A percentile compares a stretch with the other conserved stretches of the same genome.
Evolutionary conservation across 306 rosid species (phyloP).

Genomic region (Quercus wislizeni): DNA sequence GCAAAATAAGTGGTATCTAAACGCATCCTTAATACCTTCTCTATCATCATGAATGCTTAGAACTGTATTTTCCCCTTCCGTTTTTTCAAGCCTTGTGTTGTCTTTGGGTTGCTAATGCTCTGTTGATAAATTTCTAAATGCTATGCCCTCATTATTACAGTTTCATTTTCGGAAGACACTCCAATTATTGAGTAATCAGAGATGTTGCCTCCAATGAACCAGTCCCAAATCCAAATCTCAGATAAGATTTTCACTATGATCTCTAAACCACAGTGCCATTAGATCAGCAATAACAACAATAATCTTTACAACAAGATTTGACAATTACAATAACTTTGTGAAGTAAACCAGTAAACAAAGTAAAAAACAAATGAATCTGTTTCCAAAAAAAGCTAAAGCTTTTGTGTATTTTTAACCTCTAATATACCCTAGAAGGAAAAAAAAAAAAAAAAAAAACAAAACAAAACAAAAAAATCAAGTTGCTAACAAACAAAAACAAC

Average conservation of each 20-base stretch:
- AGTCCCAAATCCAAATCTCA: not conserved
- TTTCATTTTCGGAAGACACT: not conserved
- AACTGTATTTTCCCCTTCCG: not conserved
- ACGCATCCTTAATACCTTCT: too few species aligned
- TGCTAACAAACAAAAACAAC: not conserved
- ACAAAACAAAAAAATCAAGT: not conserved
- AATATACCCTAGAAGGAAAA: not conserved
- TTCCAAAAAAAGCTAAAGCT: not conserved
- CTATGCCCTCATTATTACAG: not conserved
- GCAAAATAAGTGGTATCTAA: too few species aligned
- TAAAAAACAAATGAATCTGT: not conserved
- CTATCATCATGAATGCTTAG: too few species aligned
- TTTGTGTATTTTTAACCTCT: not conserved
- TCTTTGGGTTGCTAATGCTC: too few species aligned
- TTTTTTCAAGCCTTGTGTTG: not conserved
- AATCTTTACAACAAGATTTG: not conserved
- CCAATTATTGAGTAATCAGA: not conserved
- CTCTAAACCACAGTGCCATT: not conserved
- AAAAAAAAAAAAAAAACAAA: not conserved
- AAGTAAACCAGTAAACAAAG: not conserved
- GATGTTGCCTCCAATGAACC: not conserved
- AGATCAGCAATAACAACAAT: not conserved
- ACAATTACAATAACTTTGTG: not conserved
- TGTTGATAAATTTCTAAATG: not conserved
- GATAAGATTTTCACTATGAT: not conserved